These are phyloP conservation scores for Pseudoturritis turrita DNA, from an alignment of 345 rosid species.

Conservation along the genomic window DNA sequence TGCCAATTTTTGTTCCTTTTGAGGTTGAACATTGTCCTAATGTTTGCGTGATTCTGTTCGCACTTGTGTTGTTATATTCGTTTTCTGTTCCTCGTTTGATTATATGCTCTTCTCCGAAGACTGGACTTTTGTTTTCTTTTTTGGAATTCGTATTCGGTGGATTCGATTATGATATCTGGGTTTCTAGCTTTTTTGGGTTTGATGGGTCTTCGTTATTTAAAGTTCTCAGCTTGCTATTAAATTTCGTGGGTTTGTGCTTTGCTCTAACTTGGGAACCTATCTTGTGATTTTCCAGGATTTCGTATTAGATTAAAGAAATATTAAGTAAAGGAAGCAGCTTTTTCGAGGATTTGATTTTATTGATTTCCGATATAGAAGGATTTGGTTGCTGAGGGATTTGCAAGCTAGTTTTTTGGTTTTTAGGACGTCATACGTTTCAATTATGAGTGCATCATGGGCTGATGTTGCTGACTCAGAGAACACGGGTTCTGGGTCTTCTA, in stretches of 20 bases:
- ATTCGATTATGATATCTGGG: background rate
- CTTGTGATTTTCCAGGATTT: constrained; percentile 20
- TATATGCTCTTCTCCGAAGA: constrained; percentile 19
- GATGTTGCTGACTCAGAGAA: constrained; percentile 94
- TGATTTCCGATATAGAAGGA: background rate
- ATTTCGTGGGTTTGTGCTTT: background rate
- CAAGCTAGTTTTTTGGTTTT: constrained; percentile 4
- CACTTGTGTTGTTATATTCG: constrained; percentile 13
- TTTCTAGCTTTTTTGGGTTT: background rate
- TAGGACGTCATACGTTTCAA: constrained; percentile 4
- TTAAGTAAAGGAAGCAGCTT: background rate
- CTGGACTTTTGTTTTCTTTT: background rate
- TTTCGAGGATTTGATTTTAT: background rate
- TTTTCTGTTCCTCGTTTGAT: constrained; percentile 2
- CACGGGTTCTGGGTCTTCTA: constrained; percentile 42
- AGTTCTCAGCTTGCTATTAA: background rate
- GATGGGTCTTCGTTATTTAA: background rate
- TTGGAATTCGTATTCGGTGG: background rate
- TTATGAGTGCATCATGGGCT: constrained; percentile 91
- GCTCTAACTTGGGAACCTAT: background rate
- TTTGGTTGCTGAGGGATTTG: background rate
- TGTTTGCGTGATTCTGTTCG: constrained; percentile 27
- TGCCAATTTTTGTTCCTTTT: background rate
- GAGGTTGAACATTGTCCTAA: constrained; percentile 21
- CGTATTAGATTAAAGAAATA: background rate